Evolutionary conservation across 768 basidiomycete genomes (phyloP), one percentile per base, ranked within the genome.

Genomic region (Mycena epipterygia): DNA sequence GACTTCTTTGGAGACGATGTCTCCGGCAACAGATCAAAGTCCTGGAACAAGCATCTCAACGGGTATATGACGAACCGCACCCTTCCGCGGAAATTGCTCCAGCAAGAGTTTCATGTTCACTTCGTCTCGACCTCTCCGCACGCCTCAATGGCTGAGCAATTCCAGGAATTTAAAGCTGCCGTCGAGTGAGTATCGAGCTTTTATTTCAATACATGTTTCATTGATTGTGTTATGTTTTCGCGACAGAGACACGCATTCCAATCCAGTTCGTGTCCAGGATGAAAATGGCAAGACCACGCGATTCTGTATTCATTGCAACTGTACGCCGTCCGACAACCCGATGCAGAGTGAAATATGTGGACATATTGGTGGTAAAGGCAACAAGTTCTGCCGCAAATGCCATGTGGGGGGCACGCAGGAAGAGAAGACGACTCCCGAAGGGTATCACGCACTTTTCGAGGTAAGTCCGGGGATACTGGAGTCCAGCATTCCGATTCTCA

Each of bases 281-380:
- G 55, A 56, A 56, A 16, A 56, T 39, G 55, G 55, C 55, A 56
- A 56, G 35, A 56, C 52, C 30, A 55, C 32, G 19, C n/a, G 51
- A 30, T 30, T 52, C 27, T 52, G 51, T 32, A 52, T 52, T 32
- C 29, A 52, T 32, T 52, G 51, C 25, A 52, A 52, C 21, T 30
- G 29, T 30, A 32, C 29, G 12, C 30, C 30, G 12, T 82, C 79
- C 0, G 82, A 86, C 63, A 86, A 85, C 66, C 85, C 82, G 0
- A 74, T 81, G 32, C 83, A 84, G 67, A 80, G 81, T 58, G 80
- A 84, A 70, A 71, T 73, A 3, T 81, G 75, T 8, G 79, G 80
- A 0, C 86, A 87, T 42, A 83, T 82, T 51, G 83, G 86, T 2
- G 72, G 76, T 0, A 76, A 79, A 3, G 83, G 84, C 21, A 87